Conservation (phyloP, 257 asterid species). For the Galeopsis tetrahit region DNA sequence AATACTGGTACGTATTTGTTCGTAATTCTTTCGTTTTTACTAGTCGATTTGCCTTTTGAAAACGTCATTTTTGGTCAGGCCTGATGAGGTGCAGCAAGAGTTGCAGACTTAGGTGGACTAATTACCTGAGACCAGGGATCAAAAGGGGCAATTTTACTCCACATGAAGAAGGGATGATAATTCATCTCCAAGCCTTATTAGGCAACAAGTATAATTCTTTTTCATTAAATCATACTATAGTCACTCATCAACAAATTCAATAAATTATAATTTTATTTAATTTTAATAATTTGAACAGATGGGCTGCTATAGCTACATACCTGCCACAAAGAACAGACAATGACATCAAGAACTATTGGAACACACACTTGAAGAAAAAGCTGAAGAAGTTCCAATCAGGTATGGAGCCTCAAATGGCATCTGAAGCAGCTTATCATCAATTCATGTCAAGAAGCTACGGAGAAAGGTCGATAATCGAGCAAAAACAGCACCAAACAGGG, state of each 20-base stretch:
- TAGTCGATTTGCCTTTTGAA: no score
- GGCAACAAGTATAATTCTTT: slow-evolving; percentile 76
- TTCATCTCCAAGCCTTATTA: slow-evolving; percentile 91
- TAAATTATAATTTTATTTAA: no score
- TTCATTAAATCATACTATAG: no score
- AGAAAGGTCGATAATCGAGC: slow-evolving; percentile 26
- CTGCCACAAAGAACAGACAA: slow-evolving; percentile 95
- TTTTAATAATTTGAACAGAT: slow-evolving; percentile 43
- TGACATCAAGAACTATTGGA: slow-evolving; percentile 97
- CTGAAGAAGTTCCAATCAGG: slow-evolving; percentile 62
- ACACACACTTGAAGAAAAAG: slow-evolving; percentile 93
- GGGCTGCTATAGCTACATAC: slow-evolving; percentile 98
- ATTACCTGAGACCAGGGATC: slow-evolving; percentile 93
- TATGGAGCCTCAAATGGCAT: slow-evolving; percentile 43
- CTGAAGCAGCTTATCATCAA: slow-evolving; percentile 39
- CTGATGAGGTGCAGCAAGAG: slow-evolving; percentile 98
- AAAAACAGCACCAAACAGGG: slow-evolving; percentile 25
- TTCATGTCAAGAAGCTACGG: slow-evolving; percentile 40
- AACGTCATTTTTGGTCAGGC: slow-evolving; percentile 40
- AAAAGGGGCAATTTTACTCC: slow-evolving; percentile 96
- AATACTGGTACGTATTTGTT: slow-evolving; percentile 57
- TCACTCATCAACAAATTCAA: no score
- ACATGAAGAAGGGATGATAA: slow-evolving; percentile 97
- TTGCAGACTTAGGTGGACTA: slow-evolving; percentile 95
- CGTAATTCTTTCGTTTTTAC: background rate